Evolutionary conservation across 441 rosid genomes (phyloP), one percentile per base, ranked within the genome.

Genomic region (Euphorbia schlechtendalii): DNA sequence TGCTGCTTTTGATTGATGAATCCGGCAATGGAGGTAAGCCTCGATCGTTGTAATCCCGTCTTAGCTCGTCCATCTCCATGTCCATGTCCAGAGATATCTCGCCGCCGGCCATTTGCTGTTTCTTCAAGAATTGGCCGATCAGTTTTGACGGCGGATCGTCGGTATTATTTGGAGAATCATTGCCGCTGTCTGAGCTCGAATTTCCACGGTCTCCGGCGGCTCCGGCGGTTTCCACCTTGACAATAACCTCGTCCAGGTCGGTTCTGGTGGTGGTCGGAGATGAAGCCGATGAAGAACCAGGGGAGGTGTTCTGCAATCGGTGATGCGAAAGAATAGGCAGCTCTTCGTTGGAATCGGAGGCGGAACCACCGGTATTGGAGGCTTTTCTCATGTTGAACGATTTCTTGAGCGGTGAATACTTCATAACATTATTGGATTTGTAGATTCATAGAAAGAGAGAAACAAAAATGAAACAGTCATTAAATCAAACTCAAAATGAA

Each of bases 51-150:
- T 11, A 45, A 52, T 57, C 55, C 0, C 24, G 75, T 68, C 15
- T 75, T 13, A 81, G 53, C 53, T 77, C 3, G 68, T 67, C 86
- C 86, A 82, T 74, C 98, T 73, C 76, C 85, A 77, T 34, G 67
- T 78, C 0, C 84, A 78, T 71, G 71, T 73, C 34, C 78, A 92
- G 64, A 8, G 86, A 74, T 75, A 86, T 82, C 69, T 88, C 96
- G 6, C 78, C 88, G 15, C 72, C 74, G 0, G 22, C 27, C 21
- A 28, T 41, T 63, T 30, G 72, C 51, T 69, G 84, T 36, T 73
- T 76, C 49, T 71, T 66, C 67, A 74, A 61, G 65, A 79, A 76
- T 61, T 80, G 76, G 12, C 76, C 57, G 11, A 79, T 81, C 51
- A 76, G 61, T 71, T 38, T 71, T 54, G 85, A 71, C 10, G 94